Percentiles rank a stretch among this genome's conserved stretches.
These are phyloP conservation scores for Metarhizium guizhouense DNA, from an alignment of 2,329 filamentous ascomycete genomes.

Conservation along the genomic window DNA sequence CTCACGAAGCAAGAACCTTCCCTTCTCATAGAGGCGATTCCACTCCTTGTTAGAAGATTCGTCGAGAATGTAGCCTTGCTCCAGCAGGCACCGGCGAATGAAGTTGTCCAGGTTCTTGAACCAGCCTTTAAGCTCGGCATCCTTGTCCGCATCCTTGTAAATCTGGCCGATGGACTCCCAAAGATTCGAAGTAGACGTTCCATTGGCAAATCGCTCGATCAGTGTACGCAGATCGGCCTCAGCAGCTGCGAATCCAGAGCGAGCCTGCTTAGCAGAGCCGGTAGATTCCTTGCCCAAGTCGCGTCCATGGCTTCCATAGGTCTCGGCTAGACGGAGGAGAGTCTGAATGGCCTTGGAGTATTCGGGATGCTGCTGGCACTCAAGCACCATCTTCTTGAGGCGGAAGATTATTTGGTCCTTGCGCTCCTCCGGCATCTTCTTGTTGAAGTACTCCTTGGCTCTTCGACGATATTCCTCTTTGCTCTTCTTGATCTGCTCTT, in stretches of 20 bases:
- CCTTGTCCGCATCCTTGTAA: slow-evolving; percentile 77
- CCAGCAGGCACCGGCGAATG: slow-evolving; percentile 72
- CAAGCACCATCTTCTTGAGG: slow-evolving; percentile 93
- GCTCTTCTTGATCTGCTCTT: slow-evolving; percentile 35
- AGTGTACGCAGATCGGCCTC: slow-evolving; percentile 73
- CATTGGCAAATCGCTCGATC: slow-evolving; percentile 92
- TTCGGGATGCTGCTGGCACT: slow-evolving; percentile 91
- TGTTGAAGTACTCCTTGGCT: slow-evolving; percentile 65
- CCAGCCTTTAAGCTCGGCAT: slow-evolving; percentile 82
- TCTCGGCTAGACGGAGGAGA: slow-evolving; percentile 72
- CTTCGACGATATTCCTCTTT: slow-evolving; percentile 36
- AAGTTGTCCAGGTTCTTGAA: slow-evolving; percentile 72
- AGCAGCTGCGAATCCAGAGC: slow-evolving; percentile 57
- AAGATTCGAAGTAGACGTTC: slow-evolving; percentile 79
- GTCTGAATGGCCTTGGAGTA: slow-evolving; percentile 90
- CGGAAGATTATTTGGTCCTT: slow-evolving; percentile 88
- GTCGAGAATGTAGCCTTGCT: slow-evolving; percentile 86
- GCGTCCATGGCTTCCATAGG: slow-evolving; percentile 70
- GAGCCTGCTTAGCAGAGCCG: slow-evolving; percentile 64
- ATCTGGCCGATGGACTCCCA: slow-evolving; percentile 78
- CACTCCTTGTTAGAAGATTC: slow-evolving; percentile 73
- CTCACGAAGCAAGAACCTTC: slow-evolving; percentile 76
- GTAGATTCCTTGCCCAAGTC: slow-evolving; percentile 54
- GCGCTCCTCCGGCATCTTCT: slow-evolving; percentile 87
- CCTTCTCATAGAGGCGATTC: slow-evolving; percentile 77